Percentiles rank a stretch among this genome's conserved stretches.
These are phyloP conservation scores for Lobosporangium transversale DNA, from an alignment of 192 early-diverging fungal species.

Conservation along the genomic window DNA sequence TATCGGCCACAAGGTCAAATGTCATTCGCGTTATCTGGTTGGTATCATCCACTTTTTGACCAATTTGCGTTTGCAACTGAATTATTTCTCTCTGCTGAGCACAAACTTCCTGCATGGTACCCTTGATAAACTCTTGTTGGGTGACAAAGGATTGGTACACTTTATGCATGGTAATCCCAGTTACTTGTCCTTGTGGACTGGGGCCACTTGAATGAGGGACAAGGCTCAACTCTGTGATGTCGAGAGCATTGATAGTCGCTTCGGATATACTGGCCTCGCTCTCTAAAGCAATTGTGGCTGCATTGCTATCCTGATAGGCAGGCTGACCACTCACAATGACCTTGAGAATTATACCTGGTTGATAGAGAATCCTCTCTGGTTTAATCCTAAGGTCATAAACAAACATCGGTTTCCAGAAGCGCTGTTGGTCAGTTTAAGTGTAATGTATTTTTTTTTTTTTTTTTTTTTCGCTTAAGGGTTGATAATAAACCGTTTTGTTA, in stretches of 20 bases:
- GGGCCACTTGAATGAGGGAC: not conserved
- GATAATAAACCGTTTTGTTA: no score
- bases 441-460: no score
- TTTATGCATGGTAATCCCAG: not conserved
- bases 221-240: not conserved
- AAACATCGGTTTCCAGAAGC: not conserved
- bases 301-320: no score
- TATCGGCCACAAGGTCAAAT: slow-evolving; percentile 4
- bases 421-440: no score
- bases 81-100: not conserved
- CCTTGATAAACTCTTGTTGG: not conserved
- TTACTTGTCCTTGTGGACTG: not conserved
- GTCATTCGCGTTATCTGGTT: not conserved
- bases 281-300: no score
- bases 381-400: not conserved
- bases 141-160: no score
- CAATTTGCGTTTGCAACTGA: not conserved
- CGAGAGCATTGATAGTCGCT: not conserved
- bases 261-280: not conserved
- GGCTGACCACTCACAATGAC: not conserved
- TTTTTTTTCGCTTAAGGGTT: no score
- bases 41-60: not conserved
- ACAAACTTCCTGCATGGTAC: not conserved
- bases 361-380: slow-evolving; percentile 4
- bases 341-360: not conserved